Base-by-base conservation (phyloP, 2,329 filamentous ascomycete genomes). In the Colletotrichum orbiculare region DNA sequence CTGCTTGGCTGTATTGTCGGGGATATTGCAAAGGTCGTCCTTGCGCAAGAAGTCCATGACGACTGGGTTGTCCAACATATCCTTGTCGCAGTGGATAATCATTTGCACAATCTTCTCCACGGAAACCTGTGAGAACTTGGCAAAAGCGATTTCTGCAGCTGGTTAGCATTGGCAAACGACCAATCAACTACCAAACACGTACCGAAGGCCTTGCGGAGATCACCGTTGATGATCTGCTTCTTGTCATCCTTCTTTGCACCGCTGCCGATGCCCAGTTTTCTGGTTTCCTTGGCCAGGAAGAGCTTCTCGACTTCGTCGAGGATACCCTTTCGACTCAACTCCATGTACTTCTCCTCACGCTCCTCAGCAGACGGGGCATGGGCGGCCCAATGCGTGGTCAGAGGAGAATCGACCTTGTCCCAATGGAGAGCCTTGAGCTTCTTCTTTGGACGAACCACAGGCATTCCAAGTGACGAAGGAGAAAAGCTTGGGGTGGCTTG, bases 371-470 rank as follows among this genome's bases (percentile, higher is more conserved):
- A 96, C 6, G 93, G 91, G 37, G 92, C 88, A 76, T 97, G 93
- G 8, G 88, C 86, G 39, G 94, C 94, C 95, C 95, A 98, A 71
- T 97, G 92, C 58, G 95, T 97, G 54, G 93, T 91, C 75, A 96
- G 89, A 25, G 94, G 92, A 57, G 92, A 87, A 78, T 99, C 96
- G 59, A 99, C 93, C 83, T 98, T 98, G 80, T 99, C 96, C 95
- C 96, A 98, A 81, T 99, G 96, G 71, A 99, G 85, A 64, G 95
- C 95, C 88, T 99, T 99, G 78, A 99, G 93, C 85, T 98, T 99
- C 89, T 97, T 98, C 87, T 97, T 98, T 25, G 96, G 94, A 71
- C 95, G 85, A 56, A 94, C 92, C 66, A 94, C 91, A 41, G 93
- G 90, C 72, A 97, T 80, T 47, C 90, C 88, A 70, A 93, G 83